Conservation (phyloP, 1,284 basidiomycete genomes). For the Moniliophthora roreri region DNA sequence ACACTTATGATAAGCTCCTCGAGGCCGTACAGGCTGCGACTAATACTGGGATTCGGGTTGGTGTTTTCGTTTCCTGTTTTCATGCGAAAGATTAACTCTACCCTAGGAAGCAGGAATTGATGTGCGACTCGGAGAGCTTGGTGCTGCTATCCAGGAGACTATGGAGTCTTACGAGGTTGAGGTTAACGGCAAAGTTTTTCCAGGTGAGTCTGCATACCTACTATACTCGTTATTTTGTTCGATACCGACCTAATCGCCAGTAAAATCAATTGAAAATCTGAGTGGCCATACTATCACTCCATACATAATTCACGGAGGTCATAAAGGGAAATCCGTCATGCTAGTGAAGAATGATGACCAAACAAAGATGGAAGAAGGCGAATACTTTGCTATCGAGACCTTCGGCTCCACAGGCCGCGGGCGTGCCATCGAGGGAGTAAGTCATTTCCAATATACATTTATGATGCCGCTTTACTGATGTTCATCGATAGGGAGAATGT, state of each 20-base stretch:
- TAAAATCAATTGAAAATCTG: slow-evolving; percentile 89
- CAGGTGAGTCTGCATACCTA: slow-evolving; percentile 54
- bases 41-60: slow-evolving; percentile 82
- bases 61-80: neutral
- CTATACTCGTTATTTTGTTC: neutral
- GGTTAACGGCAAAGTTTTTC: slow-evolving; percentile 81
- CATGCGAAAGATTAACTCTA: neutral
- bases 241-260: slow-evolving; percentile 38
- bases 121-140: slow-evolving; percentile 91
- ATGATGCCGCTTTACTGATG: slow-evolving; percentile 16
- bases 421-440: slow-evolving; percentile 82
- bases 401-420: slow-evolving; percentile 98
- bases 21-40: slow-evolving; percentile 95
- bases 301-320: slow-evolving; percentile 89
- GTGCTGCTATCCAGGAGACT: slow-evolving; percentile 92
- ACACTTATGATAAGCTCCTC: slow-evolving; percentile 86
- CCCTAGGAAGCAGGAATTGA: slow-evolving; percentile 94
- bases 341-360: slow-evolving; percentile 88
- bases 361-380: slow-evolving; percentile 99
- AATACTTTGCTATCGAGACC: slow-evolving; percentile 88
- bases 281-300: slow-evolving; percentile 89
- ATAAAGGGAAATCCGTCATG: slow-evolving; percentile 86
- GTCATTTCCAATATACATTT: slow-evolving; percentile 27
- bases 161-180: slow-evolving; percentile 99
- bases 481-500: slow-evolving; percentile 71